Evolutionary conservation across 768 basidiomycete genomes (phyloP).

Genomic region (Pisolithus sp.): DNA sequence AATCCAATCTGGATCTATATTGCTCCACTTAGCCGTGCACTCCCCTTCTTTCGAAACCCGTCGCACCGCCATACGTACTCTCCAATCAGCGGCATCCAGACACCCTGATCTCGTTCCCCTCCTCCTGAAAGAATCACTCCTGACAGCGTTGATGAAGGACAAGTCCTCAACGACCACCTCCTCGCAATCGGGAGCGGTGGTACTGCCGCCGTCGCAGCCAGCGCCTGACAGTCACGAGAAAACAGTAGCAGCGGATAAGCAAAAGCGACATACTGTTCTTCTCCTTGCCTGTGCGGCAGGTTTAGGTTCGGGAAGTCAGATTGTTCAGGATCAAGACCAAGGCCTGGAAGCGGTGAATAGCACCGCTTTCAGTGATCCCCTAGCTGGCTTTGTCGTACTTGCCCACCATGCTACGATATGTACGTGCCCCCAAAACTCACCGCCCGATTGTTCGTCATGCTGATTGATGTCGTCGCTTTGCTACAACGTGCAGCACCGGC

Average conservation of each 20-base stretch:
- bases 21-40: slow-evolving; percentile 65
- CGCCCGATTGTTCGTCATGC: not conserved
- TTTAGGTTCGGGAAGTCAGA: too few relatives aligned
- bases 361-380: slow-evolving; percentile 34
- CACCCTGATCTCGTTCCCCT: slow-evolving; percentile 45
- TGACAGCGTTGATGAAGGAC: slow-evolving; percentile 38
- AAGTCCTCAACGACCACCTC: slow-evolving; percentile 15
- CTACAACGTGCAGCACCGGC: slow-evolving; percentile 10
- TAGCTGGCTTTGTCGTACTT: slow-evolving; percentile 56
- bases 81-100: slow-evolving; percentile 34
- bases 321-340: too few relatives aligned
- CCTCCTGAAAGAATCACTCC: slow-evolving; percentile 58
- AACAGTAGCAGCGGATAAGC: slow-evolving; percentile 40
- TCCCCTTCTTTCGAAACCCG: slow-evolving; percentile 49
- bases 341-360: slow-evolving; percentile 18
- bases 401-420: slow-evolving; percentile 67
- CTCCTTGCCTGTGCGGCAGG: slow-evolving; percentile 40
- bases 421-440: slow-evolving; percentile 27
- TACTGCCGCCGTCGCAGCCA: not conserved
- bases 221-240: slow-evolving; percentile 34
- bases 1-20: slow-evolving; percentile 53
- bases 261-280: slow-evolving; percentile 45
- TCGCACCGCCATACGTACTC: slow-evolving; percentile 35
- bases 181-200: slow-evolving; percentile 13
- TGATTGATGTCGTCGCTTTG: too few relatives aligned